Evolutionary conservation across 768 basidiomycete species (phyloP).

Genomic region (Clitopilus passeckerianus): DNA sequence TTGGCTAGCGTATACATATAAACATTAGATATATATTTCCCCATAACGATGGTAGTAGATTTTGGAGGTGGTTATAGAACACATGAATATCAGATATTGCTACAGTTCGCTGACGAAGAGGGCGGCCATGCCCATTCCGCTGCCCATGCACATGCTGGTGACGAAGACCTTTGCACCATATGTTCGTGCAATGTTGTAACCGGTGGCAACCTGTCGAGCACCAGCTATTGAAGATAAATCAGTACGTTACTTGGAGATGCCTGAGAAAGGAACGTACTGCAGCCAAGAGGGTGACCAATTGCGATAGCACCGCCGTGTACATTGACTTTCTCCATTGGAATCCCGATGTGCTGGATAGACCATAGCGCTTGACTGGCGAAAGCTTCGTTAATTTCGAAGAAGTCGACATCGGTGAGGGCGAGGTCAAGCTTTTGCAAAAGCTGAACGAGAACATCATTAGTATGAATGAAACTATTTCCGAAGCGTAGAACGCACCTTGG

Average conservation of each 20-base stretch:
- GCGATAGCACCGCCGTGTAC: conserved; percentile 86
- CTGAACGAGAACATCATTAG: background rate
- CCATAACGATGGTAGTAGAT: background rate
- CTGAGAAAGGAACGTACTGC: conserved; percentile 45
- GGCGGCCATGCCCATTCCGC: conserved; percentile 69
- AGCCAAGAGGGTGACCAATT: conserved; percentile 83
- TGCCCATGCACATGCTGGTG: conserved; percentile 76
- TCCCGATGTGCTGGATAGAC: conserved; percentile 60
- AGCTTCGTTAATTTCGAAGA: conserved; percentile 91
- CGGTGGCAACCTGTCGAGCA: conserved; percentile 85
- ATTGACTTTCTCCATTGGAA: conserved; percentile 80
- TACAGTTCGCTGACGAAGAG: conserved; percentile 2
- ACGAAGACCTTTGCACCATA: conserved; percentile 61
- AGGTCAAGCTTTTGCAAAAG: conserved; percentile 67
- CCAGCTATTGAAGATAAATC: conserved; percentile 44
- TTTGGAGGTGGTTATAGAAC: background rate
- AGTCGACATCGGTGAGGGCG: conserved; percentile 69
- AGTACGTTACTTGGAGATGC: background rate
- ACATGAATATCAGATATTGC: background rate
- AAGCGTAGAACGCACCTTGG: conserved; percentile 28
- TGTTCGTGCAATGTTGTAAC: conserved; percentile 56
- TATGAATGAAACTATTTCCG: background rate
- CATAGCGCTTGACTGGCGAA: conserved; percentile 84
- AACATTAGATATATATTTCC: background rate
- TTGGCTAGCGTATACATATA: background rate